Evolutionary conservation across 2,329 filamentous ascomycete genomes (phyloP), one percentile per base, ranked within the genome.

Genomic region (Herpotrichia juniperi): DNA sequence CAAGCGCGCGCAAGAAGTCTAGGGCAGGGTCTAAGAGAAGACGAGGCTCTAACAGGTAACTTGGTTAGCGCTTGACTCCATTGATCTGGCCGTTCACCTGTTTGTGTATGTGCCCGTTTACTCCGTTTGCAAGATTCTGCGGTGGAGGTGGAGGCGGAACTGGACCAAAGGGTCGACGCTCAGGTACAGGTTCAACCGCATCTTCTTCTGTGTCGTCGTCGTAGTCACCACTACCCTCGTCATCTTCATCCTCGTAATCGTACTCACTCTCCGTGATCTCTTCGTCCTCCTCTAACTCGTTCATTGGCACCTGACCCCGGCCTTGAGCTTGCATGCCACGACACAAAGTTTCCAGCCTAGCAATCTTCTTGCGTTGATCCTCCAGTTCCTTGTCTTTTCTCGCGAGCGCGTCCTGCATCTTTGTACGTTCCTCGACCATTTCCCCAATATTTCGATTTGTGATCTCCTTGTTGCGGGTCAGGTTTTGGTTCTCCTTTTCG

Each of bases 251-350:
- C 37, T 74, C 72, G 48, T 75, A 73, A 46, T 74, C 72, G 53
- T 74, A 74, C 54, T 75, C 72, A 51, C 71, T 74, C 56, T 76
- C 73, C 11, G 71, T 74, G 11, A 80, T 67, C 68, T 83, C 71
- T 85, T 87, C 58, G 84, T 79, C 59, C 83, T 84, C 58, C 79
- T 83, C 76, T 25, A 74, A 84, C 80, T 51, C 70, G n/a, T 66
- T 62, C 64, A 71, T 71, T 5, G 71, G 66, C 21, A 85, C 87
- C 52, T 89, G 83, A 49, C 91, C 91, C 54, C 93, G 87, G 14
- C 93, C 93, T 68, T 97, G 93, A 60, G 91, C 90, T 74, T 97
- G 93, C 91, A 97, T 96, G 66, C 92, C 91, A 57, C 94, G 90
- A 76, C 96, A 96, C 66, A 97, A 90, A 71, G 90, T 92, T 76